Evolutionary conservation across 805 yeast species (phyloP), one percentile per base, ranked within the genome.

Genomic region (Teunomyces pallodes): DNA sequence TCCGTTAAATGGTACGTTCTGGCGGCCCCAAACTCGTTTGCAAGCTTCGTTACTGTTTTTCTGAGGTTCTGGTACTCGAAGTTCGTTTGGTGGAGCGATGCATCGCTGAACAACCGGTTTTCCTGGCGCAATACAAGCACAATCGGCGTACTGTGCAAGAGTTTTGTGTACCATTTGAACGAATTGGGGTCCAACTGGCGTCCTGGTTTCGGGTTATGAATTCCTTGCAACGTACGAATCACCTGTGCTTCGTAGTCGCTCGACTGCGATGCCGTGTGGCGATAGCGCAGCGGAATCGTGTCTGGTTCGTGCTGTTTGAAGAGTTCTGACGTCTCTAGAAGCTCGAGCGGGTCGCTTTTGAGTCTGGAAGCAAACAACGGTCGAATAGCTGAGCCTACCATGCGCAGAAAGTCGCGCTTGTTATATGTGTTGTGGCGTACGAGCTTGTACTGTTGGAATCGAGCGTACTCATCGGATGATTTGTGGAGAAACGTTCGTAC

Each of bases 1-100:
- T 65, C 64, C 1, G 72, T 62, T 16, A 70, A 54, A 45, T 70
- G 70, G 53, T 72, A 72, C 33, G 54, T 58, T 17, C 73, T 51
- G 1, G 49, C 48, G 10, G 55, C 41, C 24, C 47, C 50, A 6
- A 46, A 36, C 9, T 31, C 33, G 12, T 40, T 51, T 9, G 50
- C 49, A 10, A 61, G 39, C 27, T 29, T 29, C 8, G 35, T 46
- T 5, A 66, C 36, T 9, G 40, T 13, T 2, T 42, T 26, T 20
- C 51, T 45, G 13, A 68, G 49, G 13, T 55, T 53, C 1, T 31
- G 20, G 3, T 51, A 47, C 12, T 66, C 64, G 28, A 58, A 36
- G 42, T 70, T 60, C 32, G 59, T 36, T 42, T 60, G 61, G 24
- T 47, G 35, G 10, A 64, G 41, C 24, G 67, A 56, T 0, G 59